Evolutionary conservation across 352 stramenopile genomes (phyloP), one percentile per base, ranked within the genome.

Genomic region (Phytophthora cactorum): DNA sequence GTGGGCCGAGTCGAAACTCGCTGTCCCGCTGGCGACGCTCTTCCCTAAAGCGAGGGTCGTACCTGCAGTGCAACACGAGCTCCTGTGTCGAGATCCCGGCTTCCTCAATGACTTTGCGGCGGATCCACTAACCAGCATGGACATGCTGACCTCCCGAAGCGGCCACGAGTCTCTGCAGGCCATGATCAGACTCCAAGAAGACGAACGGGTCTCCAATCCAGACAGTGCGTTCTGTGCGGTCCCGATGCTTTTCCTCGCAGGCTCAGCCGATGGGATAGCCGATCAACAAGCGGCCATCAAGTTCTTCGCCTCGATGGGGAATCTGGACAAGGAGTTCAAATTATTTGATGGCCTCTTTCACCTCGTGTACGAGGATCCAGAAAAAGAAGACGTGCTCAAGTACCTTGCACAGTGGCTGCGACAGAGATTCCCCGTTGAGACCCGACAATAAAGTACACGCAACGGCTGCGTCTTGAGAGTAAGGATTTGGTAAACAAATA

Each of bases 271-370:
- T 59, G 68, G 68, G n/a, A 70, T 86, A 45, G 75, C 75, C 3
- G 84, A 79, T 46, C 58, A 87, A 29, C 64, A 78, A 31, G 46
- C 79, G 27, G 78, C 79, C 1, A 63, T 79, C 27, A 59, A 74
- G 41, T 91, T 92, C 52, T 86, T 82, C 69, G 69, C 63, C 4
- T 65, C 72, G 22, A 61, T 90, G 43, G 69, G 59, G 3, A 84
- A 68, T 56, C 44, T 39, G 0, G 81, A 92, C 79, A 91, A 92
- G 72, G 67, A 78, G 54, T 84, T 89, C 63, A 75, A 77, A 52
- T n/a, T 80, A 14, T 82, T 92, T 36, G 74, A 89, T 9, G 84
- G 75, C 3, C 52, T 73, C 10, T 90, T 78, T 68, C 81, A 91
- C 52, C 59, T 77, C 41, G 63, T 90, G 17, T 86, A 88, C 47